Evolutionary conservation across 768 basidiomycete genomes (phyloP).

Genomic region (Phaffia australis): DNA sequence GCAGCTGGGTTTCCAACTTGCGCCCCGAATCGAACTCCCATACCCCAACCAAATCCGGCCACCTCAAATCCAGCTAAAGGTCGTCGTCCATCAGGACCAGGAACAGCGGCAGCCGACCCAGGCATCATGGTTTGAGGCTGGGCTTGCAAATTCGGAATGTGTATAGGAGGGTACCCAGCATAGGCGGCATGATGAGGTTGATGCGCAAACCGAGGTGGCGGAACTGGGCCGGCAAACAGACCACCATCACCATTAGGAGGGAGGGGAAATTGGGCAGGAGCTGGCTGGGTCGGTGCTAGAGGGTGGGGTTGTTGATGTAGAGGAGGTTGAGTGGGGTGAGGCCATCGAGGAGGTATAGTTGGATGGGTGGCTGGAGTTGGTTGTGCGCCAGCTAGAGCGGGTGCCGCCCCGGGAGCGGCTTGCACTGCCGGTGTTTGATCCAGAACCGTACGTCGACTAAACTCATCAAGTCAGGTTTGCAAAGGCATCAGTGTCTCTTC

Average conservation of each 20-base stretch:
- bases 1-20: no score
- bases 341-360: background rate
- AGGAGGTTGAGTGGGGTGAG: background rate
- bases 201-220: conserved; percentile 3
- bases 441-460: conserved; percentile 64
- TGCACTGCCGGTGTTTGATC: conserved; percentile 37
- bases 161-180: background rate
- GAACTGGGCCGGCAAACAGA: conserved; percentile 3
- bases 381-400: conserved; percentile 1
- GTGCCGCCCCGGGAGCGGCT: background rate
- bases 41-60: no score
- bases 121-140: background rate
- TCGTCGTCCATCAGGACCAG: background rate
- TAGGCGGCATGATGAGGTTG: background rate
- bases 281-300: background rate
- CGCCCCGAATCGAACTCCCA: no score
- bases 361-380: background rate
- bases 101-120: background rate
- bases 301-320: background rate
- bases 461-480: background rate
- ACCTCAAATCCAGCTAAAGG: background rate
- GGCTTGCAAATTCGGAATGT: background rate
- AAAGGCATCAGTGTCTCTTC: conserved; percentile 4
- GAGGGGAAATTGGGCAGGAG: background rate
- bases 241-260: background rate